Evolutionary conservation across 2,329 filamentous ascomycete species (phyloP).

Genomic region (Gnomoniopsis smithogilvyi): DNA sequence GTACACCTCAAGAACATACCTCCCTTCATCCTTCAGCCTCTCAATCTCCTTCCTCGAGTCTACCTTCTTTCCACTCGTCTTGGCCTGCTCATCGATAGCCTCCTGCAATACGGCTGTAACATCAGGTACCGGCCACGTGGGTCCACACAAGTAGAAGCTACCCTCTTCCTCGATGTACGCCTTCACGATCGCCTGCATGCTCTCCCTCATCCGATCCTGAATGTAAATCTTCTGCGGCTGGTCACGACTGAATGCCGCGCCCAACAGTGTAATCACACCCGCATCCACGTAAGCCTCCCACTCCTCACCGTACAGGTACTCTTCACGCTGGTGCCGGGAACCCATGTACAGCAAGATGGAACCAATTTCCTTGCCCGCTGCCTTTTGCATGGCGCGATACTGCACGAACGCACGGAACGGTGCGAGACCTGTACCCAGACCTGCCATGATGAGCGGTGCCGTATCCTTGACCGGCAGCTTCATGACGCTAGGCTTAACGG

Average conservation of each 20-base stretch:
- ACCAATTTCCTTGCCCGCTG: slow-evolving; percentile 94
- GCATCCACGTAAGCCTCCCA: slow-evolving; percentile 98
- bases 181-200: slow-evolving; percentile 74
- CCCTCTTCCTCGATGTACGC: slow-evolving; percentile 87
- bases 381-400: slow-evolving; percentile 96
- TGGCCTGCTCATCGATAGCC: slow-evolving; percentile 76
- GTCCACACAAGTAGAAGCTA: slow-evolving; percentile 94
- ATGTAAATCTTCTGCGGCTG: slow-evolving; percentile 99
- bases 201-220: slow-evolving; percentile 95
- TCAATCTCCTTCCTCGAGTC: slow-evolving; percentile 91
- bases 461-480: slow-evolving; percentile 88
- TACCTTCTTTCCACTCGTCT: slow-evolving; percentile 71
- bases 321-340: slow-evolving; percentile 93
- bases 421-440: slow-evolving; percentile 93
- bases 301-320: slow-evolving; percentile 98
- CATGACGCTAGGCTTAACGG: slow-evolving; percentile 98
- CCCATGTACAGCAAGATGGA: slow-evolving; percentile 94
- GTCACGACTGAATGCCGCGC: slow-evolving; percentile 91
- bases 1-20: slow-evolving; percentile 97
- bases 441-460: slow-evolving; percentile 96
- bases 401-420: slow-evolving; percentile 99
- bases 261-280: slow-evolving; percentile 90
- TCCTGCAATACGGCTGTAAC: slow-evolving; percentile 93
- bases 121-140: slow-evolving; percentile 97
- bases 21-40: slow-evolving; percentile 87